These are phyloP conservation scores for Scutellaria barbata DNA, from an alignment of 257 asterid species.

Conservation along the genomic window DNA sequence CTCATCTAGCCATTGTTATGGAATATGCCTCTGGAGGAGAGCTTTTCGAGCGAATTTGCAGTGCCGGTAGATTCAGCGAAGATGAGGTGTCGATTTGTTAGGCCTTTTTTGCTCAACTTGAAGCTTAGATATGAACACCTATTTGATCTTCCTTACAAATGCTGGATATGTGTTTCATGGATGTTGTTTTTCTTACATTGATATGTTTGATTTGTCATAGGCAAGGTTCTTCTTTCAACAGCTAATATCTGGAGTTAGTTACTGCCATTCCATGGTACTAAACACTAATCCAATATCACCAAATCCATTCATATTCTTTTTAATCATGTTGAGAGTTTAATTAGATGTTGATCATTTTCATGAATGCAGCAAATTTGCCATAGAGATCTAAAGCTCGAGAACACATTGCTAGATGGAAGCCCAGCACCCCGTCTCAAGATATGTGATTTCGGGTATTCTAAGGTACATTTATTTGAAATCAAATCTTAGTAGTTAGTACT, in stretches of 20 bases:
- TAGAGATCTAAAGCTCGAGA: constrained; percentile 61
- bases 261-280: constrained; percentile 55
- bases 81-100: constrained; percentile 43
- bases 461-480: constrained; percentile 36
- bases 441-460: constrained; percentile 63
- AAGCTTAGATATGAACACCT: background rate
- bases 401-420: constrained; percentile 55
- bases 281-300: background rate
- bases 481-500: background rate
- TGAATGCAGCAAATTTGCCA: constrained; percentile 60
- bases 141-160: background rate
- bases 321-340: background rate
- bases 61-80: constrained; percentile 61
- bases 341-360: background rate
- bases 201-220: constrained; percentile 32
- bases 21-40: constrained; percentile 62
- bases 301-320: background rate
- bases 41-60: constrained; percentile 55
- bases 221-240: constrained; percentile 56
- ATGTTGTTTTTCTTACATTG: background rate
- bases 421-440: constrained; percentile 53
- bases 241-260: constrained; percentile 60
- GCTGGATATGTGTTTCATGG: background rate
- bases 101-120: background rate
- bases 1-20: constrained; percentile 63